Conservation (phyloP, 805 yeast species). For the Suhomyces sp. region DNA sequence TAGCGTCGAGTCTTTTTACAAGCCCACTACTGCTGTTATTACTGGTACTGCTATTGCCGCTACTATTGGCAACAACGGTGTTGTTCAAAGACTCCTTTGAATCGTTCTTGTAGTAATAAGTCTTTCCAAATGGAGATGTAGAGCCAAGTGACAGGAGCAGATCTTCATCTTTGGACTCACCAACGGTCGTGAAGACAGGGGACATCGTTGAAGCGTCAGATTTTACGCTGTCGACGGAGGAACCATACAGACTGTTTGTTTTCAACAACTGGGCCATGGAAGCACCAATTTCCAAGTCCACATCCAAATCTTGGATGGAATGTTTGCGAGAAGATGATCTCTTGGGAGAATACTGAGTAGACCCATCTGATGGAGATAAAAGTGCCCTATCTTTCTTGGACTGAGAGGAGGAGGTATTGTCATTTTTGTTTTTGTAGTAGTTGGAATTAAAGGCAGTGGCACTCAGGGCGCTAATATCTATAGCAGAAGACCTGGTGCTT, state of each 20-base stretch:
- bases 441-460: constrained; percentile 7
- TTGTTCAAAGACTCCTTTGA: constrained; percentile 3
- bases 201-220: constrained; percentile 30
- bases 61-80: background rate
- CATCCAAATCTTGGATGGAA: constrained; percentile 16
- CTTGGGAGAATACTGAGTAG: constrained; percentile 1
- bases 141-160: constrained; percentile 40
- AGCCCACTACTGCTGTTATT: background rate
- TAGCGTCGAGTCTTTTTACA: constrained; percentile 5
- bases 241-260: constrained; percentile 20
- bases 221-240: constrained; percentile 44
- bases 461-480: constrained; percentile 11
- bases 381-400: too few relatives aligned
- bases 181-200: constrained; percentile 36
- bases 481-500: constrained; percentile 13
- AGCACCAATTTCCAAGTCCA: constrained; percentile 46
- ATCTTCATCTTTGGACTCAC: constrained; percentile 30
- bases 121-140: constrained; percentile 15
- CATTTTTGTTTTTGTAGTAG: constrained; percentile 8
- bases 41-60: background rate
- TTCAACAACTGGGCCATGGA: constrained; percentile 43
- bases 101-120: constrained; percentile 7
- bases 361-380: too few relatives aligned
- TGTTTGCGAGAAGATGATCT: constrained; percentile 3
- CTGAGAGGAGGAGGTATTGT: constrained; percentile 4